Evolutionary conservation across 495 filamentous ascomycete genomes (phyloP), one percentile per base, ranked within the genome.

Genomic region (Annulohypoxylon nitens): DNA sequence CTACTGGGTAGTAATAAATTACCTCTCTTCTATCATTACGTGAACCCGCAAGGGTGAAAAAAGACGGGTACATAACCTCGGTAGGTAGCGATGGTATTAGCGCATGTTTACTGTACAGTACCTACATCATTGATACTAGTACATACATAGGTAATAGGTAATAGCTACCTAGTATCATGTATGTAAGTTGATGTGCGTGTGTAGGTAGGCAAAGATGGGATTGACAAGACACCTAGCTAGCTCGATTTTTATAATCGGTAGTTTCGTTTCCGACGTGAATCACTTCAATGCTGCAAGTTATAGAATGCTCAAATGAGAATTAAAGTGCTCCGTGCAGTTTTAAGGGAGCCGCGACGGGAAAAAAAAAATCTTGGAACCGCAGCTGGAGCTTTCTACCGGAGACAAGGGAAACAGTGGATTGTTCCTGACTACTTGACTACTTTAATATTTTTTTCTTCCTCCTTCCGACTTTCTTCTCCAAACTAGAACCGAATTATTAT

Each of bases 371-470:
- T 12, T 47, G 43, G 43, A 47, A 47, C 43, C 36, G 55, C 23
- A 70, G 72, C 69, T 30, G 30, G 30, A 30, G 30, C 30, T 30
- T 75, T 75, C 55, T 66, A 47, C 61, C 75, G 72, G 75, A 71
- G 73, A 77, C 62, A 71, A 71, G 71, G 64, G 69, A 30, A 65
- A 45, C 41, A 68, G 39, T 68, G 55, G 67, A 72, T 60, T 65
- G 55, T 64, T 47, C 54, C 50, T 68, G 41, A 57, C 47, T 30
- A 11, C 47, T 23, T 23, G 6, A 43, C 39, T 43, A 43, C 4
- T 51, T 26, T 51, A 51, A 25, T 51, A 25, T 55, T 61, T 74
- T 71, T 71, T 39, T 39, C 11, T 39, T n/a, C 39, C 12, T 30
- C 39, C 47, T 43, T 57, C 63, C 10, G 47, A 67, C 61, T 59